Evolutionary conservation across 176 grass and related monocot genomes (phyloP).

Genomic region (Juncus effusus): DNA sequence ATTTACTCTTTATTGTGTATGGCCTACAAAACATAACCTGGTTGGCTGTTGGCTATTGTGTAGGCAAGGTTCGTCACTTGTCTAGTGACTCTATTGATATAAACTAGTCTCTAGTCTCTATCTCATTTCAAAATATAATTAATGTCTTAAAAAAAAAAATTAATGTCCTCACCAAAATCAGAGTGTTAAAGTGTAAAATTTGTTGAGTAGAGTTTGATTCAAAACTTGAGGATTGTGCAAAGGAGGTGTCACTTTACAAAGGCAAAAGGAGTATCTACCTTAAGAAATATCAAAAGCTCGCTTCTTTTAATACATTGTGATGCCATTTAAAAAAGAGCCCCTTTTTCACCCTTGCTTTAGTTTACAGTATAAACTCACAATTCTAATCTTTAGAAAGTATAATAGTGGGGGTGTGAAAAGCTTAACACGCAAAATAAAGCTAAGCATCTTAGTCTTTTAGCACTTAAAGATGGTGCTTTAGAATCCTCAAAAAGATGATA

Average conservation of each 20-base stretch:
- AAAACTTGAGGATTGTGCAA: slow-evolving; percentile 47
- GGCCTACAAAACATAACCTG: too few relatives aligned
- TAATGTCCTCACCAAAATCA: too few relatives aligned
- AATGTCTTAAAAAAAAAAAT: too few relatives aligned
- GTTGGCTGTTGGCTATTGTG: too few relatives aligned
- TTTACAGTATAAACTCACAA: slow-evolving; percentile 35
- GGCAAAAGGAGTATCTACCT: slow-evolving; percentile 26
- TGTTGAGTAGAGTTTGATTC: slow-evolving; percentile 25
- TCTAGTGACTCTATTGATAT: too few relatives aligned
- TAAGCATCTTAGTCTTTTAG: slow-evolving; percentile 49
- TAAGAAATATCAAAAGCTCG: slow-evolving; percentile 49
- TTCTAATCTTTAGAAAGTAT: slow-evolving; percentile 41
- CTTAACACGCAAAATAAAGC: slow-evolving; percentile 43
- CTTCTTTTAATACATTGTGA: slow-evolving; percentile 54
- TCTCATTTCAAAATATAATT: too few relatives aligned
- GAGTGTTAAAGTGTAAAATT: too few relatives aligned
- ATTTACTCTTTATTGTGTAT: too few relatives aligned
- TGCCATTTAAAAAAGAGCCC: slow-evolving; percentile 44
- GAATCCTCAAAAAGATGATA: slow-evolving; percentile 46
- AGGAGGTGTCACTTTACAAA: slow-evolving; percentile 37
- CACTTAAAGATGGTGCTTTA: slow-evolving; percentile 47
- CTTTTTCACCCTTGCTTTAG: slow-evolving; percentile 24
- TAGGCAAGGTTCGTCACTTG: too few relatives aligned
- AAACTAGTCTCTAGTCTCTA: too few relatives aligned
- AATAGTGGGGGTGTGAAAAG: slow-evolving; percentile 38